Conservation (phyloP, 2,329 filamentous ascomycete genomes). For the Botryotinia narcissicola region DNA sequence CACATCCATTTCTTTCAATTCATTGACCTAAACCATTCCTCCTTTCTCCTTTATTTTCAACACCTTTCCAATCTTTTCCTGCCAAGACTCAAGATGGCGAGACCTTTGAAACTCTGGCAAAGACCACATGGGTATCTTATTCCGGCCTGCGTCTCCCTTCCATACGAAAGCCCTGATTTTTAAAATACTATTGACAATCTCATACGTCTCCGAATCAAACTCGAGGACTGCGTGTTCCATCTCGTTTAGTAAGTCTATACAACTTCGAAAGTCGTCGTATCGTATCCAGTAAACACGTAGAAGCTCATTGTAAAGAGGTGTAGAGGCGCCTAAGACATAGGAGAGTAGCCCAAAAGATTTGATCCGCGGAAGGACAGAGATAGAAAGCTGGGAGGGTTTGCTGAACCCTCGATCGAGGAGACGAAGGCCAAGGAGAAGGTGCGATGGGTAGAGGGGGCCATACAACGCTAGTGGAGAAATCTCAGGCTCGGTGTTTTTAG, state of each 20-base stretch:
- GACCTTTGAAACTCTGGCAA: constrained; percentile 34
- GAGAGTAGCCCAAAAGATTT: constrained; percentile 66
- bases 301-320: constrained; percentile 67
- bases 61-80: constrained; percentile 26
- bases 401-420: constrained; percentile 57
- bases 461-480: constrained; percentile 49
- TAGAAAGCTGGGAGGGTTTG: constrained; percentile 55
- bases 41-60: constrained; percentile 21
- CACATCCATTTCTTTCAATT: background rate
- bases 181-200: constrained; percentile 31
- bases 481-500: background rate
- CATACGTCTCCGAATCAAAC: constrained; percentile 35
- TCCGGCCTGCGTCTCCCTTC: constrained; percentile 26
- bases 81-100: constrained; percentile 30
- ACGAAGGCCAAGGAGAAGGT: constrained; percentile 56
- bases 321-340: constrained; percentile 69
- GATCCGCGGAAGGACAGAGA: constrained; percentile 63
- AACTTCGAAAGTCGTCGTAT: constrained; percentile 49
- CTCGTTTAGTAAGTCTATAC: constrained; percentile 33
- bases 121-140: constrained; percentile 31
- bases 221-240: constrained; percentile 38
- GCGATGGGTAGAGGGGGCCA: constrained; percentile 62
- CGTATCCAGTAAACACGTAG: constrained; percentile 60
- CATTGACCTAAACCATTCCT: background rate
- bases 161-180: constrained; percentile 25